These are phyloP conservation scores for Globisporangium lucens DNA, from an alignment of 352 stramenopile species.

Conservation along the genomic window DNA sequence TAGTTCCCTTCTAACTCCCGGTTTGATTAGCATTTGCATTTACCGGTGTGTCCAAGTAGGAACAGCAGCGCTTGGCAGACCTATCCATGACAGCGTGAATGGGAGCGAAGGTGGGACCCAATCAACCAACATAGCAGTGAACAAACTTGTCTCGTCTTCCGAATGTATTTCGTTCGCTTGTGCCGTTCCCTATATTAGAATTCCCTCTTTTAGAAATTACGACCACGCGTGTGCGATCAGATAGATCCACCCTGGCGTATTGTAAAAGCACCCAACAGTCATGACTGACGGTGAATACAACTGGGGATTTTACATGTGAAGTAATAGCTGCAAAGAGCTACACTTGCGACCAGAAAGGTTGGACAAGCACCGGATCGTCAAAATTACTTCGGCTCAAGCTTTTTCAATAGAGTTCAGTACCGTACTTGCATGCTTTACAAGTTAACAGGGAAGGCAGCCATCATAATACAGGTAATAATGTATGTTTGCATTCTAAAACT, in stretches of 20 bases:
- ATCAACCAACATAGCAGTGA: no score
- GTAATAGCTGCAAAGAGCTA: background rate
- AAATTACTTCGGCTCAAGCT: background rate
- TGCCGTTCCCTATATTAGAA: no score
- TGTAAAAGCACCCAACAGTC: background rate
- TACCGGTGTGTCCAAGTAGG: no score
- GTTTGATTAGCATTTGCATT: no score
- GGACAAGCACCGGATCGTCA: background rate
- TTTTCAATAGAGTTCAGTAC: background rate
- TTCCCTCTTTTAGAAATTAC: background rate
- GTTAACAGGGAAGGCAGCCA: background rate
- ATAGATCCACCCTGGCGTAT: background rate
- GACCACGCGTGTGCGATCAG: background rate
- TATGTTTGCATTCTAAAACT: background rate
- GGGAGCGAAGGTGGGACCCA: no score
- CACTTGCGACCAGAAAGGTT: background rate
- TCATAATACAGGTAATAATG: background rate
- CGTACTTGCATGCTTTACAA: background rate
- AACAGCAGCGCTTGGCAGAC: no score
- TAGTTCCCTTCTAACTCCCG: no score
- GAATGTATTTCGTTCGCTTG: no score
- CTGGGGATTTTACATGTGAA: background rate
- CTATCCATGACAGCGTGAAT: no score
- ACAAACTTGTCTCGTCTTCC: no score
- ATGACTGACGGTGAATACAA: background rate